Base-by-base conservation (phyloP, 768 basidiomycete genomes). In the Mycena filopes region DNA sequence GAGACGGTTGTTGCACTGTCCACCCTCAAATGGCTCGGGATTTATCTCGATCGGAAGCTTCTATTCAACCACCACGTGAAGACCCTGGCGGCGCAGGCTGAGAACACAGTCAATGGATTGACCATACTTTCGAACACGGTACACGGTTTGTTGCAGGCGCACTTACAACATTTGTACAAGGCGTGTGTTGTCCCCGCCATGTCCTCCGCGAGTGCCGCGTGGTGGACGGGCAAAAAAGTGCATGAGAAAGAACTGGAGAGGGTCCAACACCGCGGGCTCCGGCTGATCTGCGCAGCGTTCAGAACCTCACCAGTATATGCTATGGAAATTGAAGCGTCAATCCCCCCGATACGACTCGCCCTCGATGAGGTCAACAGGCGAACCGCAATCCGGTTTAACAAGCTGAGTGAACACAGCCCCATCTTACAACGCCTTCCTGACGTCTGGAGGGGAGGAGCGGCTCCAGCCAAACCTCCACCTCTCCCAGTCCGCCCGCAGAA, bases 121-220 rank as follows among this genome's bases (percentile, higher is more conserved):
- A 54, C 65, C 0, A 79, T 81, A 72, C 75, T 81, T 0, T 71
- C 72, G 0, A 77, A 79, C 74, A 80, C 78, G 0, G 70, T 80
- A 12, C 49, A 68, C 2, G 77, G 81, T 2, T 74, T 81, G 0
- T 72, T 71, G 12, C 79, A 76, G n/a, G 18, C 31, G 3, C 72
- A 79, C 63, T 40, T 78, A 0, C 49, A 74, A 3, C 70, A 36
- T 3, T 68, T 81, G 2, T 79, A 78, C 70, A 43, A 56, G 1
- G 58, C 72, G 2, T 77, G 75, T 33, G 69, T 82, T 1, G 29
- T 77, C 0, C 77, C 80, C 0, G 72, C 78, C 9, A 67, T 79
- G 33, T 72, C 77, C 4, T 80, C 81, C 63, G 77, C 76, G 0
- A 66, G 69, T 60, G 73, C 75, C 10, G 70, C 68, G 2, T 81